Evolutionary conservation across 225 moss, liverwort and hornwort species (phyloP).

Genomic region (Physcomitrellopsis africana): DNA sequence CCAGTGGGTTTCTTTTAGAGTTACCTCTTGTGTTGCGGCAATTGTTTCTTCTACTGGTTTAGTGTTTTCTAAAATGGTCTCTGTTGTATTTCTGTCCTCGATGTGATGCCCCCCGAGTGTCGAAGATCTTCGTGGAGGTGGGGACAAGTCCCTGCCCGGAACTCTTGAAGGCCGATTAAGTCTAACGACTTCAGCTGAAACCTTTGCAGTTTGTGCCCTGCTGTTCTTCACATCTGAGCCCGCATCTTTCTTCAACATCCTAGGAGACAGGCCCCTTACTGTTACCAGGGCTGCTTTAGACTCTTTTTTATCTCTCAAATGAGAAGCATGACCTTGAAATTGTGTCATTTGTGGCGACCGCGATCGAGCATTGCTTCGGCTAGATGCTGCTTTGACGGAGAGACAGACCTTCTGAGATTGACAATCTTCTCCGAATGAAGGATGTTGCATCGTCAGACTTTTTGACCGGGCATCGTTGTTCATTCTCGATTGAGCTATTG

Average conservation of each 20-base stretch:
- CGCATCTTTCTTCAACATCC: conserved; percentile 5
- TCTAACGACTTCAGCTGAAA: neutral
- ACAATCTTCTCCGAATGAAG: conserved; percentile 1
- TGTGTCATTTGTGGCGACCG: neutral
- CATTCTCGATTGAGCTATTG: conserved; percentile 17
- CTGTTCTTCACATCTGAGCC: conserved; percentile 11
- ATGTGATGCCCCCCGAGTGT: neutral
- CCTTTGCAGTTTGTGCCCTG: neutral
- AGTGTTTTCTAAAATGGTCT: neutral
- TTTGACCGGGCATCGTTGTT: conserved; percentile 10
- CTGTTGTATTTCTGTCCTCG: neutral
- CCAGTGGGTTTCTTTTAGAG: neutral
- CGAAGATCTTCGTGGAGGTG: neutral
- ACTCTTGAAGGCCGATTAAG: neutral
- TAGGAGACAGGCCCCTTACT: conserved; percentile 14
- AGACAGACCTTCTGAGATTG: neutral
- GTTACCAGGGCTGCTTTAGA: conserved; percentile 30
- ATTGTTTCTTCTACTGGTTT: neutral
- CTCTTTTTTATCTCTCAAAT: conserved; percentile 30
- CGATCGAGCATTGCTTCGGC: conserved; percentile 19
- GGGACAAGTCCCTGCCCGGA: neutral
- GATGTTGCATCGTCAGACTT: conserved; percentile 5
- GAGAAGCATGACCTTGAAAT: conserved; percentile 21
- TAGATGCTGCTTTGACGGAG: conserved; percentile 11
- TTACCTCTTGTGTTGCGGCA: neutral